Evolutionary conservation across 2,329 filamentous ascomycete genomes (phyloP), one percentile per base, ranked within the genome.

Genomic region (Pseudogymnoascus pannorum): DNA sequence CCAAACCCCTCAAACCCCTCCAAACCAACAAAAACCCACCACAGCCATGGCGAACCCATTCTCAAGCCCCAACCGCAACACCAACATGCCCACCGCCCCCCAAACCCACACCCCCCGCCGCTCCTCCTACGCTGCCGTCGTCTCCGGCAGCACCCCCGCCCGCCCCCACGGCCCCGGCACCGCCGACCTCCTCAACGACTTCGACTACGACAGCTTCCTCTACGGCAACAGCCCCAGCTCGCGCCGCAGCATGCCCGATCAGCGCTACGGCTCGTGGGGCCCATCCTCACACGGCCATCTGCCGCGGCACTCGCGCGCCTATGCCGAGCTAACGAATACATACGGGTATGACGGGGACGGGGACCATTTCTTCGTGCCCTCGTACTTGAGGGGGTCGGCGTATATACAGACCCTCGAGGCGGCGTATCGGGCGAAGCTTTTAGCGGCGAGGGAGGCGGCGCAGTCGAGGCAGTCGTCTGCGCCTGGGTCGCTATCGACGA

Each of bases 371-470:
- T 92, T 96, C 73, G 81, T 87, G 9, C 93, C 93, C 0, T 92
- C 91, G 4, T 97, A 97, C 75, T 81, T 97, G 48, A 80, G 81
- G 67, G 84, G 84, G 38, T 93, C 91, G 12, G 84, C 85, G 69
- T 92, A 96, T 74, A 85, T 93, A 60, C 83, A 88, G 68, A 86
- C 84, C 72, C 79, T 97, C 57, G 85, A 89, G 68, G 86, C 90
- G 64, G 84, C 82, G 62, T 82, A 92, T 72, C 83, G 79, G 72
- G 80, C 82, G 54, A 89, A 83, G 71, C 61, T 83, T 36, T 60
- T 75, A 72, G 73, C 80, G 72, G 78, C 68, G 16, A 78, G 79
- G 65, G 76, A 73, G 63, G 75, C 76, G 60, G 70, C 70, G 57
- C 71, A 71, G 29, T 75, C 76, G 24, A 69, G 73, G 18, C 76